Evolutionary conservation across 768 basidiomycete species (phyloP), one percentile per base, ranked within the genome.

Genomic region (Pulveroboletus sp.): DNA sequence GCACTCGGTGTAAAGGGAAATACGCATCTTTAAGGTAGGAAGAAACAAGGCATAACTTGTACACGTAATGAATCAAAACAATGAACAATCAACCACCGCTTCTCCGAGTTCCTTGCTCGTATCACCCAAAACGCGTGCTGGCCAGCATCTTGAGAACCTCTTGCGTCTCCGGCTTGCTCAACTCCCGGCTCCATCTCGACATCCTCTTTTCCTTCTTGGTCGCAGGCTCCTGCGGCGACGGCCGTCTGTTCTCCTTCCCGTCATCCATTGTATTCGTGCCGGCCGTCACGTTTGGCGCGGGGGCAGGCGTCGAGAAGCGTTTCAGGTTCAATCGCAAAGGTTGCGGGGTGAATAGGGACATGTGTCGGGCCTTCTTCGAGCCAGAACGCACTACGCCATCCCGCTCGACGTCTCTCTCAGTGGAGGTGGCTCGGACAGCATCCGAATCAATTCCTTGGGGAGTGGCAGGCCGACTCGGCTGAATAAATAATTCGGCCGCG

Each of bases 131-230:
- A 22, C 12, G n/a, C 10, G n/a, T 51, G 8, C 16, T 35, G 6
- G 41, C 44, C 42, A 66, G 31, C 19, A 43, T 50, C 11, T 39
- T 55, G 30, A 65, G 40, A 1, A 62, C 45, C 34, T 60, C 60
- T 39, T 60, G 62, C 13, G 58, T 64, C 23, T 64, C 62, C 2
- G 57, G 49, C 16, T 54, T 57, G 6, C 32, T 46, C 49, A 60
- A 8, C 40, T 62, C 58, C 45, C 16, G 51, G 13, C 49, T 54
- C 60, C 51, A 62, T 19, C 55, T 42, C 7, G 51, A 54, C 16
- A 14, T 13, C 36, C 55, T 46, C 39, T 44, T 66, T n/a, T 48
- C 64, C 43, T 41, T 53, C 47, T 45, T 53, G 12, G 38, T 35
- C 10, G 29, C 4, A 1, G 32, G 8, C 14, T 53, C 27, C 12